Evolutionary conservation across 768 basidiomycete species (phyloP), one percentile per base, ranked within the genome.

Genomic region (Holtermanniella nyarrowii): DNA sequence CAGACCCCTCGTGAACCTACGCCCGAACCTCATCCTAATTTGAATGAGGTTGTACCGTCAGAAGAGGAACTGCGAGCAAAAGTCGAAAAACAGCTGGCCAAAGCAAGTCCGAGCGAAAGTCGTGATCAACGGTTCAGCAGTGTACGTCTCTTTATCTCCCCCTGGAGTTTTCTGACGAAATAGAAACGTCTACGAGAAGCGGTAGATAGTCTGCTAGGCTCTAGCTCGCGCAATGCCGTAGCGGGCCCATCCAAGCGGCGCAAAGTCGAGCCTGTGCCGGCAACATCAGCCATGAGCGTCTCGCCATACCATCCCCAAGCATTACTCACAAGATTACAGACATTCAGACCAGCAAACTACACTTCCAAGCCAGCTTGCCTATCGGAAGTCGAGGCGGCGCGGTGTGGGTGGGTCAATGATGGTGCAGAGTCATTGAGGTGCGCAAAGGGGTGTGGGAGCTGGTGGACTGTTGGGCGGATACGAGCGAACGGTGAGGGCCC

Each of bases 271-370:
- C 31, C 31, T 37, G 31, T 37, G 31, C 31, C 10, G 7, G 31
- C 31, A 7, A 7, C 10, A 37, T 16, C 16, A 7, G 31, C 54
- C 5, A 31, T 50, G 11, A 31, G 37, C 4, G 63, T 59, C 49
- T 45, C 48, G 3, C 65, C 65, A 3, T 63, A 48, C 52, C 61
- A 62, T 1, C 58, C 60, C 4, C 52, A 59, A 1, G 46, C 56
- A 3, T 45, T 63, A 3, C 55, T 66, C 16, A 42, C 56, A n/a
- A 44, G 65, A 39, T 25, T 66, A 13, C 22, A 51, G 26, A 62
- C 62, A 26, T 66, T 49, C 42, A 43, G 53, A 40, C 46, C 54
- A 0, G 20, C 51, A 16, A 41, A 51, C 2, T 63, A 60, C 37
- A 47, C 58, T 5, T 18, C 53, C 12, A n/a, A 43, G 13, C 50